phyloP scores from a whole-genome alignment of 1,139 yeast genomes.

The Debaryomyces sp. region DNA sequence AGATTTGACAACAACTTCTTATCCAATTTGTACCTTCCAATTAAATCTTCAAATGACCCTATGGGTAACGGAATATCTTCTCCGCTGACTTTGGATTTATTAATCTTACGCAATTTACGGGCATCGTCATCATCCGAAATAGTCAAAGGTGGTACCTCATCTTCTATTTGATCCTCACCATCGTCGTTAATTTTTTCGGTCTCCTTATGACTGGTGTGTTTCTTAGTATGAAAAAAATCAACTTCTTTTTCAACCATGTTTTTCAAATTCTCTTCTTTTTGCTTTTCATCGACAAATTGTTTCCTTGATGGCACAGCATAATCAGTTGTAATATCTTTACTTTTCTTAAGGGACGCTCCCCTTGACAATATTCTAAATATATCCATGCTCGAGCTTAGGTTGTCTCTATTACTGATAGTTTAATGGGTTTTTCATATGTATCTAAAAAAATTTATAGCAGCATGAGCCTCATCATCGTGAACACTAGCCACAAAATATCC shows the following conservation, averaged over 20 bases:
- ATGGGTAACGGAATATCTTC: slow-evolving; percentile 83
- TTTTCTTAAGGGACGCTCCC: slow-evolving; percentile 77
- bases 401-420: neutral
- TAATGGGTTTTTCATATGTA: neutral
- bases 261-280: slow-evolving; percentile 39
- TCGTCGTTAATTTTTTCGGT: slow-evolving; percentile 19
- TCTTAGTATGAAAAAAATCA: slow-evolving; percentile 70
- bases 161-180: slow-evolving; percentile 25
- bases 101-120: slow-evolving; percentile 50
- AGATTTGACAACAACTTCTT: slow-evolving; percentile 65
- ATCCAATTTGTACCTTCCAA: slow-evolving; percentile 67
- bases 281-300: slow-evolving; percentile 21
- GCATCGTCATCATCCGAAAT: slow-evolving; percentile 64
- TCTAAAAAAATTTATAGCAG: slow-evolving; percentile 7
- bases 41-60: slow-evolving; percentile 83
- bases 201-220: slow-evolving; percentile 20
- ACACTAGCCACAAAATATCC: slow-evolving; percentile 4
- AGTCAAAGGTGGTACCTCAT: slow-evolving; percentile 41
- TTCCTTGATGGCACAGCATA: slow-evolving; percentile 42
- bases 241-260: slow-evolving; percentile 60
- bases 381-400: slow-evolving; percentile 62
- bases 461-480: slow-evolving; percentile 9
- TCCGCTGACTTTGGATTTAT: slow-evolving; percentile 71
- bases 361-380: slow-evolving; percentile 81
- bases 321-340: slow-evolving; percentile 46